Conservation (phyloP, 768 basidiomycete genomes). For the Suillus sp. region DNA sequence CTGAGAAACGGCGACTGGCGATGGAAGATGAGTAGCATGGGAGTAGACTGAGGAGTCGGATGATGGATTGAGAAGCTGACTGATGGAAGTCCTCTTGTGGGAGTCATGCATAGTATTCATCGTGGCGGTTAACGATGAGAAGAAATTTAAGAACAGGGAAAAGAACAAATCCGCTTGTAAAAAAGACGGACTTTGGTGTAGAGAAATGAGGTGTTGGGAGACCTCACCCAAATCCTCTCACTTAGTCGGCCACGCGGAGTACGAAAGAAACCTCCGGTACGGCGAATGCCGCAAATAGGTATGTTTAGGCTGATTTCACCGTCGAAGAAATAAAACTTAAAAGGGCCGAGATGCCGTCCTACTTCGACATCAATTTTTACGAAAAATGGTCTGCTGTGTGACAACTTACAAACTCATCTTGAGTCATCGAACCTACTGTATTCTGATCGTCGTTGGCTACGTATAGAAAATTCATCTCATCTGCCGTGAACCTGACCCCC, state of each 20-base stretch:
- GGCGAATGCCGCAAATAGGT: constrained; percentile 8
- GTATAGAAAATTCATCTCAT: constrained; percentile 2
- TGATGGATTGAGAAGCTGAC: constrained; percentile 52
- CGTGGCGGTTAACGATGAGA: constrained; percentile 27
- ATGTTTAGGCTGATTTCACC: constrained; percentile 5
- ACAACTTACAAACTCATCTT: background rate
- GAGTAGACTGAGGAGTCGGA: constrained; percentile 39
- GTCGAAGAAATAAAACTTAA: background rate
- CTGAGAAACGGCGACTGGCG: constrained; percentile 27
- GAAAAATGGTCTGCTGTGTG: background rate
- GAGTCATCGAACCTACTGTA: constrained; percentile 5
- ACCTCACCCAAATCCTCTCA: constrained; percentile 28
- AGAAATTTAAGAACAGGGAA: constrained; percentile 14
- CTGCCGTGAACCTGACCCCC: constrained; percentile 1
- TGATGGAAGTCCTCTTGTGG: constrained; percentile 53
- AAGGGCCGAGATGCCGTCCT: background rate
- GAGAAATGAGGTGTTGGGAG: constrained; percentile 34
- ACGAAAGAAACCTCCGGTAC: constrained; percentile 12
- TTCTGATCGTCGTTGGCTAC: background rate
- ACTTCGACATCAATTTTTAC: constrained; percentile 2
- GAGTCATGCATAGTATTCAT: constrained; percentile 46
- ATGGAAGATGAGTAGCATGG: constrained; percentile 32
- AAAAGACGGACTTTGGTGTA: constrained; percentile 24
- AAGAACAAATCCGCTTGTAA: constrained; percentile 14
- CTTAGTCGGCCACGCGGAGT: constrained; percentile 33